Evolutionary conservation across 352 stramenopile genomes (phyloP).

Genomic region (Pythium vanterpoolii): DNA sequence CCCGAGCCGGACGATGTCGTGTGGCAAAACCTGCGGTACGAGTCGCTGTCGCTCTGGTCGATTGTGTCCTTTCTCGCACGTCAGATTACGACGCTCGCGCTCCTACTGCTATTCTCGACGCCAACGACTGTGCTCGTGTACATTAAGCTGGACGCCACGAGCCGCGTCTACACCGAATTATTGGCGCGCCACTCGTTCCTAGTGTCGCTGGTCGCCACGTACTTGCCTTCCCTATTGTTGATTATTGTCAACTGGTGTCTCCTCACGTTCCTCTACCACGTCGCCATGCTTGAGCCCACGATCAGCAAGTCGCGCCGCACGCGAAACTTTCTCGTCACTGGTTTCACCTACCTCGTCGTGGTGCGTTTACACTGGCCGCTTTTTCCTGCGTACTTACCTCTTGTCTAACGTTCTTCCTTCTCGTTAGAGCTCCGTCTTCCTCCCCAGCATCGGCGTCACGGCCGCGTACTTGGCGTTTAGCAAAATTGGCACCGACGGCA

Average conservation of each 20-base stretch:
- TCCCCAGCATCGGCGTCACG: conserved; percentile 76
- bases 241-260: conserved; percentile 77
- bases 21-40: conserved; percentile 72
- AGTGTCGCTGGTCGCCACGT: conserved; percentile 60
- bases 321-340: conserved; percentile 69
- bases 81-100: conserved; percentile 45
- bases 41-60: conserved; percentile 39
- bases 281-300: conserved; percentile 64
- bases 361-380: conserved; percentile 26
- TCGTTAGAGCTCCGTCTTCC: conserved; percentile 77
- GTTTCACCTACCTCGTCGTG: conserved; percentile 75
- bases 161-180: conserved; percentile 49
- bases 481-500: conserved; percentile 45
- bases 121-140: conserved; percentile 79
- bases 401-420: no score
- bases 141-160: conserved; percentile 73
- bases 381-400: neutral
- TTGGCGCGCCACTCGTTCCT: conserved; percentile 44
- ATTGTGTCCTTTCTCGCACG: conserved; percentile 37
- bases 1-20: conserved; percentile 77
- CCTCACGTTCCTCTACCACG: conserved; percentile 62
- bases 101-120: conserved; percentile 74
- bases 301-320: conserved; percentile 64
- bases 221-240: conserved; percentile 69
- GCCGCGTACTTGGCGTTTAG: conserved; percentile 71